Base-by-base conservation (phyloP, 495 filamentous ascomycete species). In the Bacidia rubella region DNA sequence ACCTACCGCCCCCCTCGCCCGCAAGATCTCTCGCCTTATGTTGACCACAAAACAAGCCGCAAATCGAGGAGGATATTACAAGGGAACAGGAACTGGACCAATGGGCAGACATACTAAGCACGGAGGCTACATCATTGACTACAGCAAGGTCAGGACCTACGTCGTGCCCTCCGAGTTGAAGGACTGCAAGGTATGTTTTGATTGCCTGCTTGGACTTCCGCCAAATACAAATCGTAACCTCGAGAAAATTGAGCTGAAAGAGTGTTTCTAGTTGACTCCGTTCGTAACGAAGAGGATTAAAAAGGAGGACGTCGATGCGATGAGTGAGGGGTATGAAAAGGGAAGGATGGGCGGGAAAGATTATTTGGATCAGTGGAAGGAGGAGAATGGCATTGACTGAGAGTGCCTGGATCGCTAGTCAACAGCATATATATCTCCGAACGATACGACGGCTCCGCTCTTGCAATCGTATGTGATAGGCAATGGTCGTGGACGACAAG, bases 31-130 rank as follows among this genome's bases (percentile, higher is more conserved):
- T 62, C 81, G 83, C 49, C 70, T 86, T 41, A 70, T 73, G 19
- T 74, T 98, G 51, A 95, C 85, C 3, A 97, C 92, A 55, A 98
- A 98, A 70, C 79, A 86, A 65, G 81, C 86, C 70, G 84, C 83
- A 64, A 87, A 89, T 65, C 25, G 47, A 2, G 47, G 47, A n/a
- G 92, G 87, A 47, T 98, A 81, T 77, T 97, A 97, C 79, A 97
- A 97, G 73, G 93, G 93, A 63, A 96, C 79, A 54, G 75, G 90
- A 21, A 79, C 86, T 0, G 93, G 93, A 11, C 78, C 82, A 35
- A 86, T 90, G 80, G 92, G 92, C 56, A 65, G 71, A 27, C 90
- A 95, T 67, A 89, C 86, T 19, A 87, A 86, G 64, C 76, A 82
- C 67, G 90, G 90, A 64, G 80, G 81, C 27, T 98, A 88, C 66